Evolutionary conservation across 2,329 filamentous ascomycete genomes (phyloP).

Genomic region (Neonectria ditissima): DNA sequence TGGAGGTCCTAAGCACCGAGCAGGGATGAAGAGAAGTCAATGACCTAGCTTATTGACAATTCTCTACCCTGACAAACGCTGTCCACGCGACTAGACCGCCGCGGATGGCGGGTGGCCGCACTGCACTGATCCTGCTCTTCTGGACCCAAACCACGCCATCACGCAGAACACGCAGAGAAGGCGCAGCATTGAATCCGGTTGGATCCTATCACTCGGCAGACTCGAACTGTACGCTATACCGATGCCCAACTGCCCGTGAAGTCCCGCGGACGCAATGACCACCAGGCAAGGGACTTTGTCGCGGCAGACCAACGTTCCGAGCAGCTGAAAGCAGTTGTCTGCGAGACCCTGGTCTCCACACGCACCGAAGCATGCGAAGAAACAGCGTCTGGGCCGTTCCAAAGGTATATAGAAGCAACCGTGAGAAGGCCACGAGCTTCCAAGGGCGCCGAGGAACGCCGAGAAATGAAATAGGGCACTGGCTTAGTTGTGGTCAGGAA

Average conservation of each 20-base stretch:
- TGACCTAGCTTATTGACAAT: neutral
- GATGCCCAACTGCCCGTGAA: neutral
- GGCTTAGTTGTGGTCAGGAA: neutral
- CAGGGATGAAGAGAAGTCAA: constrained; percentile 33
- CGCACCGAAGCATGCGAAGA: no score
- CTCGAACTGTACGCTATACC: neutral
- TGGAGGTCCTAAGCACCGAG: constrained; percentile 46
- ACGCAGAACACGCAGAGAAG: neutral
- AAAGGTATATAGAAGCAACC: neutral
- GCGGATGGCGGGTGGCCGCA: neutral
- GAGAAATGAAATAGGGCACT: neutral
- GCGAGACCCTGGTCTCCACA: neutral
- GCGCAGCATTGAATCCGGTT: neutral
- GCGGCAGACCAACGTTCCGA: neutral
- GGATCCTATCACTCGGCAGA: neutral
- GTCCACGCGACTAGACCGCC: neutral
- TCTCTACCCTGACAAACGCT: neutral
- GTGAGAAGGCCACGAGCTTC: neutral
- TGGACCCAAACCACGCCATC: neutral
- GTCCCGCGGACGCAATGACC: neutral
- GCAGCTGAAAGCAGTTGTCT: neutral
- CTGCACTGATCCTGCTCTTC: neutral
- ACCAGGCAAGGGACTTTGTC: neutral
- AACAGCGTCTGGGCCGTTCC: neutral
- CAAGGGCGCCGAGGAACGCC: neutral